A percentile compares a stretch with the other conserved stretches of the same genome.
Evolutionary conservation across 1,139 yeast species (phyloP).

Genomic region (Geotrichum candidum): DNA sequence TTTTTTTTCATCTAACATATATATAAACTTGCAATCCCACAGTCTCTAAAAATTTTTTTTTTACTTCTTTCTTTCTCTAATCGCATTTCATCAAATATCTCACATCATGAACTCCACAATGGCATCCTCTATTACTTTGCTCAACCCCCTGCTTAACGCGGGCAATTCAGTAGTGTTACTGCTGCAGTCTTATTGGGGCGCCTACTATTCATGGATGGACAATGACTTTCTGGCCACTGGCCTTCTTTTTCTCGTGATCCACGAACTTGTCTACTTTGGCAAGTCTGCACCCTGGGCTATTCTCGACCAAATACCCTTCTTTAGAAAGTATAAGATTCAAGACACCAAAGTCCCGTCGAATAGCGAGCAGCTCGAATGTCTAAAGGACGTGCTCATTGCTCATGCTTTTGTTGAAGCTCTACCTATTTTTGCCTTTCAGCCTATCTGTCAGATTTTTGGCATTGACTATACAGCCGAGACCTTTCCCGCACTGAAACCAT

Average conservation of each 20-base stretch:
- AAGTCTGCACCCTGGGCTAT: constrained; percentile 82
- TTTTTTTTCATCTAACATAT: too few relatives aligned
- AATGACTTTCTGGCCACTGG: constrained; percentile 85
- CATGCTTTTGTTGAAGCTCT: constrained; percentile 89
- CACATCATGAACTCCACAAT: neutral
- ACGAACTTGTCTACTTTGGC: constrained; percentile 77
- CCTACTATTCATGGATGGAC: constrained; percentile 66
- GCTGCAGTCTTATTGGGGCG: constrained; percentile 51
- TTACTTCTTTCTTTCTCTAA: neutral
- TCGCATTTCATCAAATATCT: neutral
- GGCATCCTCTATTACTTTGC: neutral
- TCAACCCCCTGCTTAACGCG: neutral
- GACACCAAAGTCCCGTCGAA: constrained; percentile 57
- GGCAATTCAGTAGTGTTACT: neutral
- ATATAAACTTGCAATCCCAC: neutral
- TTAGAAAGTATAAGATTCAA: constrained; percentile 75
- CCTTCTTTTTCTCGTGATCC: constrained; percentile 61
- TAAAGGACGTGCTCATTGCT: constrained; percentile 72
- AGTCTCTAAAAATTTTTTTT: neutral
- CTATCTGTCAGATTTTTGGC: constrained; percentile 71
- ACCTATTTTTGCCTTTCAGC: constrained; percentile 95
- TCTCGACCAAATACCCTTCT: constrained; percentile 68
- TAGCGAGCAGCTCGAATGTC: constrained; percentile 86
- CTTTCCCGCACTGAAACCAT: constrained; percentile 59
- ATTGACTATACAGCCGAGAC: constrained; percentile 67